Base-by-base conservation (phyloP, 2,329 filamentous ascomycete species). In the Colletotrichum euphorbiae region DNA sequence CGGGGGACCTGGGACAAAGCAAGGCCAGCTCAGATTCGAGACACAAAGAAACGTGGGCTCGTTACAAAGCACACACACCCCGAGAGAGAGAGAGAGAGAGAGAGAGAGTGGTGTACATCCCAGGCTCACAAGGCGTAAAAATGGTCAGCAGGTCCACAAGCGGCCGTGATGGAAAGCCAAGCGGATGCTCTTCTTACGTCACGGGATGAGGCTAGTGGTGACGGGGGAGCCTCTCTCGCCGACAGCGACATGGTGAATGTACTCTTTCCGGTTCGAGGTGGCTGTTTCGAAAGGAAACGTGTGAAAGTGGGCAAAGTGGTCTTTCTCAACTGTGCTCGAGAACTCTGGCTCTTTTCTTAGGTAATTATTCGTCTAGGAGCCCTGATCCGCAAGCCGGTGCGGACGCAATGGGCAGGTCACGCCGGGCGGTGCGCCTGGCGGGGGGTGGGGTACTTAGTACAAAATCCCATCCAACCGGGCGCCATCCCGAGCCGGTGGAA, bases 101-200 rank as follows among this genome's bases (percentile, higher is more conserved):
- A 28, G 28, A 28, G 6, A 28, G 3, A 28, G n/a, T 45, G 8
- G n/a, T 19, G 36, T 15, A 36, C 31, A 19, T 15, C 42, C 33
- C 51, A 31, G 31, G 19, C 56, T 38, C 40, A 13, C 40, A 24
- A 48, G 55, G 15, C 13, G 55, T 17, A 24, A 54, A 17, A 33
- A 36, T 54, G 33, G 64, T 67, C 64, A 67, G 59, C 64, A 57
- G 64, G 64, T 36, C 64, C 59, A 62, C 63, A 43, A 51, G 54
- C 58, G 42, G 50, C 31, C 45, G 59, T 50, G 63, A 45, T 38
- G 38, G 19, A 40, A 48, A 59, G 60, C 40, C 45, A 33, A 56
- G 45, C 57, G 45, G 57, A n/a, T 43, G 31, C 50, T 63, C 15
- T 40, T 68, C 61, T 65, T 65, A 68, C 60, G 60, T 68, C 65